Conservation (phyloP, 2,329 filamentous ascomycete genomes). For the Xylariaceae sp. region DNA sequence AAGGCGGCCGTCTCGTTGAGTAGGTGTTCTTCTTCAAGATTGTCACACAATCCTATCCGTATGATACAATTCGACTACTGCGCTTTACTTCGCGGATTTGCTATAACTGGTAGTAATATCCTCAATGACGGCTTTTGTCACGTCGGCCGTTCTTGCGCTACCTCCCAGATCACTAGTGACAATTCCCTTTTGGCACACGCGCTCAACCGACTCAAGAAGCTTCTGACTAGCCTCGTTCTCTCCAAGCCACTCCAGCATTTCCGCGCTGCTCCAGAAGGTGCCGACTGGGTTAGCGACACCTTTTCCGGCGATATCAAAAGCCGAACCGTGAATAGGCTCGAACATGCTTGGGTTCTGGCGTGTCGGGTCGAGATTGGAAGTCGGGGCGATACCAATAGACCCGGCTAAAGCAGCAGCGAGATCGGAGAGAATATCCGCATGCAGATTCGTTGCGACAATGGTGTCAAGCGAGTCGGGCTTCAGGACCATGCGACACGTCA, state of each 20-base stretch:
- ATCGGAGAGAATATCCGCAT: slow-evolving; percentile 64
- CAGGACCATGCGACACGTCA: slow-evolving; percentile 61
- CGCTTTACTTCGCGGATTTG: no score
- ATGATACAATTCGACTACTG: no score
- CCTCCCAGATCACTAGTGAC: slow-evolving; percentile 53
- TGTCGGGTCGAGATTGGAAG: slow-evolving; percentile 62
- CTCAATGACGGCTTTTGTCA: slow-evolving; percentile 32
- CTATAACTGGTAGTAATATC: no score
- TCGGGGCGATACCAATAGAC: slow-evolving; percentile 69
- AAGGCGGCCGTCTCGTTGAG: no score
- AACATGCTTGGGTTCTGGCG: slow-evolving; percentile 55
- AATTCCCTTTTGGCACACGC: slow-evolving; percentile 48
- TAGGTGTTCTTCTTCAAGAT: no score
- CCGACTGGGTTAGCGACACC: slow-evolving; percentile 55
- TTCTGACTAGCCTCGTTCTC: slow-evolving; percentile 46
- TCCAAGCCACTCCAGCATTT: slow-evolving; percentile 56
- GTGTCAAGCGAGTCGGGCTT: slow-evolving; percentile 58
- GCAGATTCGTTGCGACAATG: slow-evolving; percentile 60
- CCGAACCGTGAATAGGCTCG: slow-evolving; percentile 57
- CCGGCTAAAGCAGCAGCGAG: slow-evolving; percentile 66
- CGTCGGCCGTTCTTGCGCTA: slow-evolving; percentile 32
- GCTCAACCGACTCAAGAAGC: slow-evolving; percentile 50
- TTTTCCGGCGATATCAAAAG: slow-evolving; percentile 56
- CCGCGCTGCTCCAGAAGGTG: slow-evolving; percentile 56
- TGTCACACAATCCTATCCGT: no score